Base-by-base conservation (phyloP, 1,284 basidiomycete species). In the Apiotrichum brassicae region DNA sequence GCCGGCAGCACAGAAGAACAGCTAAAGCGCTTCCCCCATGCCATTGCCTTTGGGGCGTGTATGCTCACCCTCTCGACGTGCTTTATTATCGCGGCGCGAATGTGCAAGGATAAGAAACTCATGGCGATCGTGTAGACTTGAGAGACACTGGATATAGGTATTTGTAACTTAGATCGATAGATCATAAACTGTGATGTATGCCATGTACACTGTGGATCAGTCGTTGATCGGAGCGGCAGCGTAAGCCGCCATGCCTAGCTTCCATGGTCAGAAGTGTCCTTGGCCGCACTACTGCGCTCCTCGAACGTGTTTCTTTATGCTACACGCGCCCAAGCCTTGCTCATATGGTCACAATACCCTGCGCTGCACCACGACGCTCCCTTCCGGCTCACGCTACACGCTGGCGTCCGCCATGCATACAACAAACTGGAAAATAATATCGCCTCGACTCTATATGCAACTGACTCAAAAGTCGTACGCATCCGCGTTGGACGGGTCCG, bases 391-490 rank as follows among this genome's bases (percentile, higher is more conserved):
- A 40, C 38, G 25, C 25, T 34, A 34, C 33, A 34, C 33, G 16
- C 33, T 34, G 33, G 37, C 37, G 6, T 25, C 37, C 6, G 41
- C 30, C 24, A 44, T 52, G 38, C 46, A 48, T 51, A 55, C 46
- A 51, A 51, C 46, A 48, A 41, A 30, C 9, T n/a, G 28, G 28
- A 8, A 6, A 37, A 8, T 20, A 18, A 6, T 18, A 13, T 25
- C 37, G 37, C 25, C 35, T 37, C 39, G 7, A 41, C 5, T 41
- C 13, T 18, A 25, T 28, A 9, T 18, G 14, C n/a, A 12, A 9
- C n/a, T 19, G 19, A 37, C 6, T 22, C 36, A 71, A 53, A 71
- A 71, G 57, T 71, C 69, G 46, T 71, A 71, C 30, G 65, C 70
- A 46, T 71, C 66, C 36, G 51, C 54, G 25, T 41, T 45, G 7